Evolutionary conservation across 2,329 filamentous ascomycete species (phyloP).

Genomic region (Hymenoscyphus infarciens): DNA sequence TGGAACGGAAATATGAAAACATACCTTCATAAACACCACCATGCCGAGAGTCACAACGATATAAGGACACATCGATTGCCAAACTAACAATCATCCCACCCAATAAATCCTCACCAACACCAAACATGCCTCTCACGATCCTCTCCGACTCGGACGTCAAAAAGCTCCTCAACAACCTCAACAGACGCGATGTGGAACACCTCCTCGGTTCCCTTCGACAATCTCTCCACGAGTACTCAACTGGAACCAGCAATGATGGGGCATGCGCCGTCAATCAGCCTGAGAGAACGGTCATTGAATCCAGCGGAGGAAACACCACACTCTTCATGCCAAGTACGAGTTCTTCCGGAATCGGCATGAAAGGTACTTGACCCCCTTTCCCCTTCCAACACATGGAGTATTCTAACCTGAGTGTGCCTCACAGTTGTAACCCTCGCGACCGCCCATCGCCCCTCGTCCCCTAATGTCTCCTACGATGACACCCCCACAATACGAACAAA

Average conservation of each 20-base stretch:
- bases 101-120: neutral
- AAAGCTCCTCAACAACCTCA: slow-evolving; percentile 51
- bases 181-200: slow-evolving; percentile 47
- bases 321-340: slow-evolving; percentile 73
- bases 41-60: neutral
- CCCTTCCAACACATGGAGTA: neutral
- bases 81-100: neutral
- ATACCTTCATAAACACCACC: neutral
- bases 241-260: slow-evolving; percentile 43
- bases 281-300: slow-evolving; percentile 46
- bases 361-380: slow-evolving; percentile 45
- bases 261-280: slow-evolving; percentile 51
- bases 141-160: slow-evolving; percentile 56
- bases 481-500: slow-evolving; percentile 29
- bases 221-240: slow-evolving; percentile 61
- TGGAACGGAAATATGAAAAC: neutral
- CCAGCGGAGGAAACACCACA: slow-evolving; percentile 53
- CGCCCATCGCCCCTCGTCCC: slow-evolving; percentile 35
- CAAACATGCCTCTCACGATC: slow-evolving; percentile 54
- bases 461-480: neutral
- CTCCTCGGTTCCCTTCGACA: slow-evolving; percentile 48
- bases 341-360: slow-evolving; percentile 62
- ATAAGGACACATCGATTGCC: neutral
- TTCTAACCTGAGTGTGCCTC: slow-evolving; percentile 11
- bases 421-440: slow-evolving; percentile 59